Conservation (phyloP, 2,329 filamentous ascomycete genomes). For the Botrytis fragariae region DNA sequence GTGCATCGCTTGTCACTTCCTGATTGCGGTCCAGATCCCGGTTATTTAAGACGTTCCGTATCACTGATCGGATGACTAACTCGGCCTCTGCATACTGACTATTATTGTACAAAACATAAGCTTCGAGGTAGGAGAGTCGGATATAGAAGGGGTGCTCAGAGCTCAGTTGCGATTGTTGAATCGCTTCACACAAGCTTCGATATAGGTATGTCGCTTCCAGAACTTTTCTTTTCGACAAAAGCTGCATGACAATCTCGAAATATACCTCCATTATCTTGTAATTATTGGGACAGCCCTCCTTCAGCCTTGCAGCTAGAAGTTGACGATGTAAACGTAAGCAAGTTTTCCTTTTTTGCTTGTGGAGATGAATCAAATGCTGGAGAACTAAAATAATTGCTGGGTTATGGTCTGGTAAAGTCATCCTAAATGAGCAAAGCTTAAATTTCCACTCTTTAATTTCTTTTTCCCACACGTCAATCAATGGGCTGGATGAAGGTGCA, state of each 20-base stretch:
- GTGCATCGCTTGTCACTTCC: not conserved
- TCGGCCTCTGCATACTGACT: not conserved
- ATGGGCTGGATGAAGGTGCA: not conserved
- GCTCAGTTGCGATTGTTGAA: not conserved
- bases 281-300: not conserved
- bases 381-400: not conserved
- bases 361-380: not conserved
- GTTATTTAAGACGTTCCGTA: not conserved
- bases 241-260: not conserved
- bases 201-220: not conserved
- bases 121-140: not conserved
- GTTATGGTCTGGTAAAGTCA: not conserved
- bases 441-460: not conserved
- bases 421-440: not conserved
- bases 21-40: not conserved
- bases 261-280: not conserved
- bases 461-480: too few species aligned
- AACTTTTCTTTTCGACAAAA: accelerated
- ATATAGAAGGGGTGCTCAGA: not conserved
- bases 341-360: accelerated
- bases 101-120: accelerated
- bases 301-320: not conserved
- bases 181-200: not conserved
- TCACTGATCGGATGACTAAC: not conserved
- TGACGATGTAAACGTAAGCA: accelerated